A percentile compares a stretch with the other conserved stretches of the same genome.
Conservation (phyloP, 257 asterid species). For the Orobanche coerulescens region DNA sequence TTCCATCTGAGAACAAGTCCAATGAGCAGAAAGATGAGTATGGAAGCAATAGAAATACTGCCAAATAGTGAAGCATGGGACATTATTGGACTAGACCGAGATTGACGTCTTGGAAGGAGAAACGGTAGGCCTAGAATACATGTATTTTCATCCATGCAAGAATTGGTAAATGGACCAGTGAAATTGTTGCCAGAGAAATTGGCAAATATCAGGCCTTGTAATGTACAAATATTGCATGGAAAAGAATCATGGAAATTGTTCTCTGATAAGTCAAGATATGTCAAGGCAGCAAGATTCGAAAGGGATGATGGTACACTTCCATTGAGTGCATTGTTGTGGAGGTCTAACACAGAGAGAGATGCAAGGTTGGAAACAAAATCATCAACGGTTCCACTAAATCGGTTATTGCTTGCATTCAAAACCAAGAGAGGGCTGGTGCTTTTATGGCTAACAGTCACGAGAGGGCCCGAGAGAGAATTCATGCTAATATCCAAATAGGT, state of each 20-base stretch:
- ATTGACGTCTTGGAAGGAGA: slow-evolving; percentile 12
- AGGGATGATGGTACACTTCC: slow-evolving; percentile 52
- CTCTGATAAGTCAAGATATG: slow-evolving; percentile 68
- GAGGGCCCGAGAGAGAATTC: slow-evolving; percentile 48
- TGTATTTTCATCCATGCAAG: slow-evolving; percentile 30
- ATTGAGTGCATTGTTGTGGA: slow-evolving; percentile 50
- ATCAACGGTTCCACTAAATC: slow-evolving; percentile 37
- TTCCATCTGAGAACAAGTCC: slow-evolving; percentile 36
- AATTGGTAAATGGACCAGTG: slow-evolving; percentile 29
- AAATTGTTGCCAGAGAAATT: slow-evolving; percentile 69
- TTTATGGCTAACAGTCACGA: slow-evolving; percentile 21
- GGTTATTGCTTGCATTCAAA: slow-evolving; percentile 59
- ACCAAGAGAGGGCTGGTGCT: slow-evolving; percentile 39
- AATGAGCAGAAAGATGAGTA: slow-evolving; percentile 28
- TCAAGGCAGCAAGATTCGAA: slow-evolving; percentile 46
- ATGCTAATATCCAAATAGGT: slow-evolving; percentile 55
- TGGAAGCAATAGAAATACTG: slow-evolving; percentile 23
- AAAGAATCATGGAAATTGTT: slow-evolving; percentile 45
- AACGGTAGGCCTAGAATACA: slow-evolving; percentile 28
- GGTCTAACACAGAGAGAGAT: slow-evolving; percentile 52
- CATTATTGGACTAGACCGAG: slow-evolving; percentile 13
- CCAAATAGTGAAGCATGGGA: slow-evolving; percentile 27
- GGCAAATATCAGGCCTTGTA: slow-evolving; percentile 43
- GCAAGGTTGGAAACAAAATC: slow-evolving; percentile 44
- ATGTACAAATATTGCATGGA: slow-evolving; percentile 62